phyloP scores from a whole-genome alignment of 805 yeast species.

The Barnettozyma siamensis region DNA sequence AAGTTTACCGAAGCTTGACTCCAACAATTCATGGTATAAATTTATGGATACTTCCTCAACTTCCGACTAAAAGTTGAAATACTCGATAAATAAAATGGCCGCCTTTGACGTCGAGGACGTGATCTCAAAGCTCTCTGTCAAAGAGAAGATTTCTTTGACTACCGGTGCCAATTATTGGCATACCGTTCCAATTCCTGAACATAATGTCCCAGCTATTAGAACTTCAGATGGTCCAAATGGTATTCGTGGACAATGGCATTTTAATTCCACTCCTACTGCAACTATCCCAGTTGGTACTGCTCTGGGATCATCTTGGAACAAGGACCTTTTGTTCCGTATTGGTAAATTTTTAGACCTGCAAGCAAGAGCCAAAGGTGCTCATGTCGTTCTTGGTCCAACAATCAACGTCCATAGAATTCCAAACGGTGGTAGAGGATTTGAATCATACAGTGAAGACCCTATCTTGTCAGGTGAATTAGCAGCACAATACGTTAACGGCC shows the following conservation, averaged over 20 bases:
- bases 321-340: constrained; percentile 37
- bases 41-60: no score
- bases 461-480: constrained; percentile 38
- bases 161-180: constrained; percentile 44
- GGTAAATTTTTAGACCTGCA: constrained; percentile 50
- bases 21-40: no score
- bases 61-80: no score
- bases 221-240: constrained; percentile 59
- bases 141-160: constrained; percentile 16
- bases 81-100: no score
- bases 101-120: constrained; percentile 17
- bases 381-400: constrained; percentile 42
- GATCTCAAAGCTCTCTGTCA: constrained; percentile 9
- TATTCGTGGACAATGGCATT: constrained; percentile 43
- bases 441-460: constrained; percentile 58
- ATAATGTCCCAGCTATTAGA: constrained; percentile 40
- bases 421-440: constrained; percentile 56
- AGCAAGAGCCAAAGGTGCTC: constrained; percentile 47
- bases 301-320: constrained; percentile 49
- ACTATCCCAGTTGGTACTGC: constrained; percentile 58
- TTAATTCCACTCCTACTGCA: constrained; percentile 45
- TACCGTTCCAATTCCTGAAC: constrained; percentile 28
- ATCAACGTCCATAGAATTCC: constrained; percentile 51
- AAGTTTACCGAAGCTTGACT: no score
- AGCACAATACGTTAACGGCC: constrained; percentile 43